phyloP scores from a whole-genome alignment of 2,329 filamentous ascomycete species.

The Apiospora phragmitis region DNA sequence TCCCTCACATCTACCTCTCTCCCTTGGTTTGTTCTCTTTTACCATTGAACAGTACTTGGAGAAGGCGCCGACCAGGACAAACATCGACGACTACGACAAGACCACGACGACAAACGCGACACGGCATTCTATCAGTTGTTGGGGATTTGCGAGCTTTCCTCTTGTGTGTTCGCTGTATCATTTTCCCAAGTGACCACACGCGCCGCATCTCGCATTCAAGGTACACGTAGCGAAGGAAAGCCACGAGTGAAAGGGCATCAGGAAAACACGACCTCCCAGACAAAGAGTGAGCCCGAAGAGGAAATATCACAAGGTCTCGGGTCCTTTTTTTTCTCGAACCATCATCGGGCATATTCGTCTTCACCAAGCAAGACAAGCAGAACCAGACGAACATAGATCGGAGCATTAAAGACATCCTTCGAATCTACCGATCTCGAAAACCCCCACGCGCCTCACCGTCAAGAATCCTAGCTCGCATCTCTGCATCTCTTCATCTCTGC shows the following conservation, averaged over 20 bases:
- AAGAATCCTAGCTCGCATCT: neutral
- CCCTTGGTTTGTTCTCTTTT: neutral
- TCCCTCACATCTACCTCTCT: neutral
- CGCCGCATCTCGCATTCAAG: neutral
- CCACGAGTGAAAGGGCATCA: neutral
- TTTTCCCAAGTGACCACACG: neutral
- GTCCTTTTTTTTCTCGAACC: conserved; percentile 4
- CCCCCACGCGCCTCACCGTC: neutral
- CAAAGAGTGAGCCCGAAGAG: neutral
- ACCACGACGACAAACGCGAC: neutral
- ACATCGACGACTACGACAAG: neutral
- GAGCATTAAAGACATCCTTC: neutral
- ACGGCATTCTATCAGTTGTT: neutral
- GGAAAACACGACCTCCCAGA: neutral
- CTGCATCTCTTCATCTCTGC: neutral
- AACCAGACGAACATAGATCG: neutral
- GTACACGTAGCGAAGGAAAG: neutral
- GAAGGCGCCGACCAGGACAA: neutral
- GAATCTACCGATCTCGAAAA: neutral
- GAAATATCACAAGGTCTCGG: conserved; percentile 7
- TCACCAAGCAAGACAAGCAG: neutral
- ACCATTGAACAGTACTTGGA: neutral
- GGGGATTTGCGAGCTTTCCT: neutral
- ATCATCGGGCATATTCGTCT: neutral
- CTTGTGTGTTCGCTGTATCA: neutral